Evolutionary conservation across 2,329 filamentous ascomycete genomes (phyloP).

Genomic region (Domatiomyces catenatus): DNA sequence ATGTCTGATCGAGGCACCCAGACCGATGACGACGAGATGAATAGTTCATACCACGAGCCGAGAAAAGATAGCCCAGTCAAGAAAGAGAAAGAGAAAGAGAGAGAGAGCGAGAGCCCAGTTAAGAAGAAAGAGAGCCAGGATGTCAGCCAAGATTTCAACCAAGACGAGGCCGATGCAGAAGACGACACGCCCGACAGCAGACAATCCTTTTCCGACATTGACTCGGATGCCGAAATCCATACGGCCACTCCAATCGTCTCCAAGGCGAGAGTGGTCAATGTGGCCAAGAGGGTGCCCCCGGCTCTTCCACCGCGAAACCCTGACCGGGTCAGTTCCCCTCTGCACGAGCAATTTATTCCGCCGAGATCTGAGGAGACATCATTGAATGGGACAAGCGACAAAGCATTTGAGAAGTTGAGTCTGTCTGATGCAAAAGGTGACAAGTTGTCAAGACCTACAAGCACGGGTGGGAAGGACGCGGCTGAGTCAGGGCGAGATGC

Average conservation of each 20-base stretch:
- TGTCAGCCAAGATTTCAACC: background rate
- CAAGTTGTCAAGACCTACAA: background rate
- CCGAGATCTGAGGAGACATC: constrained; percentile 23
- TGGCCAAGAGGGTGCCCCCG: constrained; percentile 64
- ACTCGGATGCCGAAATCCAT: constrained; percentile 31
- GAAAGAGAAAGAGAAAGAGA: too few species aligned
- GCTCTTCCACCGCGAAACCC: constrained; percentile 65
- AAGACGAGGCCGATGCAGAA: constrained; percentile 4
- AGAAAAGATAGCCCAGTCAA: constrained; percentile 8
- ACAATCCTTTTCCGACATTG: constrained; percentile 14
- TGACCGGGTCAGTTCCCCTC: constrained; percentile 20
- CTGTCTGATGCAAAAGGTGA: background rate
- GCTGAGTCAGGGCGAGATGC: background rate
- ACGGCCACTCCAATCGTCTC: constrained; percentile 53
- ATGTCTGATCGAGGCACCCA: constrained; percentile 47
- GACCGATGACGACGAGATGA: constrained; percentile 47
- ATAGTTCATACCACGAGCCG: constrained; percentile 37
- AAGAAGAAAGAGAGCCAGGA: constrained; percentile 11
- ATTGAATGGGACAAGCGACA: constrained; percentile 16
- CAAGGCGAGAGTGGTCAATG: constrained; percentile 58
- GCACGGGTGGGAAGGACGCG: background rate
- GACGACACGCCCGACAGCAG: constrained; percentile 3
- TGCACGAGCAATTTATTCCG: constrained; percentile 2
- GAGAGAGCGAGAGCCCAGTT: too few species aligned
- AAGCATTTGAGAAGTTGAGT: background rate